These are phyloP conservation scores for Canna indica DNA, from an alignment of 176 grass and related monocot species.

Conservation along the genomic window DNA sequence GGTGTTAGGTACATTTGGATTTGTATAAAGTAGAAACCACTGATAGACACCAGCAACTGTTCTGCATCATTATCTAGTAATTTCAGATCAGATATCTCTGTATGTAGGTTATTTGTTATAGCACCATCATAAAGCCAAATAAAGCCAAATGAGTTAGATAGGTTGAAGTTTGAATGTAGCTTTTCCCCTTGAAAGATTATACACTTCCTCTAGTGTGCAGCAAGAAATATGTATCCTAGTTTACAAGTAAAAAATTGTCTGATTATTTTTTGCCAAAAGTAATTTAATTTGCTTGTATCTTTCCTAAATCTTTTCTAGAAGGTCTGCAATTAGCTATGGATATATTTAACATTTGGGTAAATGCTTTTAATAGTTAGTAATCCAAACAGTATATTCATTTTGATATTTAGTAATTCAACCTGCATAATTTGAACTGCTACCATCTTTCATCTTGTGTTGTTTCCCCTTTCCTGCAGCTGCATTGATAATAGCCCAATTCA, in stretches of 20 bases:
- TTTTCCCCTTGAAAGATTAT: too few species aligned
- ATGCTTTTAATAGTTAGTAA: too few species aligned
- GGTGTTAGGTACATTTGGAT: not conserved
- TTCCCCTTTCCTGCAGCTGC: constrained; percentile 33
- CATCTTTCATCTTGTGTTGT: not conserved
- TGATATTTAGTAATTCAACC: constrained; percentile 19
- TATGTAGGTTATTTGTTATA: not conserved
- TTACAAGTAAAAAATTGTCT: not conserved
- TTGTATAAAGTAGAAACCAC: not conserved
- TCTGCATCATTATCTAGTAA: not conserved
- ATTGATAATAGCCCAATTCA: constrained; percentile 79
- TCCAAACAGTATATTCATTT: not conserved
- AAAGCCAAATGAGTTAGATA: not conserved
- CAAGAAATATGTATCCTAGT: not conserved
- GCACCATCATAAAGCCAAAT: not conserved
- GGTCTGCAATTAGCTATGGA: too few species aligned
- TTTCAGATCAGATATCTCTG: not conserved
- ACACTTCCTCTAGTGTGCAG: not conserved
- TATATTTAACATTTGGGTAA: too few species aligned
- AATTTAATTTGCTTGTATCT: not conserved
- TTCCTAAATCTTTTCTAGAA: not conserved
- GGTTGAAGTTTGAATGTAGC: not conserved
- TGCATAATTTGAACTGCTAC: constrained; percentile 44
- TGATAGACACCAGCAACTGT: not conserved
- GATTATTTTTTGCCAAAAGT: not conserved